Percentiles rank a stretch among this genome's conserved stretches.
These are phyloP conservation scores for Astrephomene gubernaculifera DNA, from an alignment of 139 green algal genomes.

Conservation along the genomic window DNA sequence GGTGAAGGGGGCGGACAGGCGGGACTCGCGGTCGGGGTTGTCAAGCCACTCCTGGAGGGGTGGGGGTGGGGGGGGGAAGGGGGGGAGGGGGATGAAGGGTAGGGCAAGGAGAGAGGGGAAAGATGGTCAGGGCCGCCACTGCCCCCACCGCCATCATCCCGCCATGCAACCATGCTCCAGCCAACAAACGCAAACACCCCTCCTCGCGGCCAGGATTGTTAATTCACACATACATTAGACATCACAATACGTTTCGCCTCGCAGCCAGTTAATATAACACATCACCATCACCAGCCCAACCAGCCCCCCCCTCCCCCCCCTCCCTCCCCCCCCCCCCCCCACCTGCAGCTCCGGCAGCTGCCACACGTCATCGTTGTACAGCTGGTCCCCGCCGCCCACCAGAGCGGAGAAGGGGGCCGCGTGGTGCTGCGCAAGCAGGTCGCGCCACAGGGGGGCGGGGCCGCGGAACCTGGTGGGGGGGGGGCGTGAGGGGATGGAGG, in stretches of 20 bases:
- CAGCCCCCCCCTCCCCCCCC: no score
- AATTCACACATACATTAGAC: no score
- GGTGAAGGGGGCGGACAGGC: conserved; percentile 18
- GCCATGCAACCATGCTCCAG: no score
- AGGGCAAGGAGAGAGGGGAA: no score
- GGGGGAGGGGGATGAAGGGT: not conserved
- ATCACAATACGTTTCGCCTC: no score
- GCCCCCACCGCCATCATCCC: no score
- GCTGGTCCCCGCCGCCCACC: conserved; percentile 70
- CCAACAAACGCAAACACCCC: no score
- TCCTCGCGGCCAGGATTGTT: no score
- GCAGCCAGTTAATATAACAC: no score
- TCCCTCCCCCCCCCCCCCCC: not conserved
- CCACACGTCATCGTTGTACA: conserved; percentile 60
- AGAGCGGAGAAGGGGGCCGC: conserved; percentile 66
- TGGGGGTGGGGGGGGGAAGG: not conserved
- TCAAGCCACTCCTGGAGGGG: conserved; percentile 3
- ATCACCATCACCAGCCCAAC: no score
- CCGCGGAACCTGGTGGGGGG: conserved; percentile 15
- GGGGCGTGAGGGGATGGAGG: not conserved
- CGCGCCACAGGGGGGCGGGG: conserved; percentile 53
- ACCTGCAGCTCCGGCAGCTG: conserved; percentile 26
- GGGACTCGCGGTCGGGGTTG: not conserved
- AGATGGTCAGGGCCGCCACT: no score
- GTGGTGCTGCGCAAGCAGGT: conserved; percentile 58